Evolutionary conservation across 2,329 filamentous ascomycete genomes (phyloP), one percentile per base, ranked within the genome.

Genomic region (Colletotrichum agaves): DNA sequence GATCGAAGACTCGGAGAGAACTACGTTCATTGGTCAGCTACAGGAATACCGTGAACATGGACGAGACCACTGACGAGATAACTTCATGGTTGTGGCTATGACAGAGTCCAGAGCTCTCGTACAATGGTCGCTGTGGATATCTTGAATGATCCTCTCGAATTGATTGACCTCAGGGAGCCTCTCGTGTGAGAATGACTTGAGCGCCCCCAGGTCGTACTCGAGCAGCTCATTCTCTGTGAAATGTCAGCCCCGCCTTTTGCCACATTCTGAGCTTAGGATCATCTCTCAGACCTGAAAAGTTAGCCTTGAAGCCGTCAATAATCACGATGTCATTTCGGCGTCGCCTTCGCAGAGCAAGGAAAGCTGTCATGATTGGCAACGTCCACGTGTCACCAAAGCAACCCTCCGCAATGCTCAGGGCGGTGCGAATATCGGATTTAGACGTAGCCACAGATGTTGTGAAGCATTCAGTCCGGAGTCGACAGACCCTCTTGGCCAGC

Each of bases 301-400:
- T 61, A 3, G 44, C 58, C n/a, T 52, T 43, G 46, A 61, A 61
- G 23, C 46, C 58, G 3, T 41, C 31, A 1, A 21, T 21, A 4
- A 61, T 52, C 6, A 52, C 44, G 21, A 5, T n/a, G n/a, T 61
- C 46, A 13, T 61, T 44, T 1, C 46, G 46, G 6, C 10, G 21
- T 15, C 58, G 19, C 8, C 46, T 44, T 0, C 47, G 46, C 1
- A 61, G 37, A 4, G 58, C 50, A 2, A 61, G 58, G 2, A 61
- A n/a, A 0, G 58, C 46, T 13, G 44, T 46, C 58, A 52, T 61
- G 46, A 44, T 43, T n/a, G 58, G 46, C 11, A 61, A 35, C 2
- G 58, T n/a, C 58, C 46, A 52, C 6, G 41, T 23, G 4, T 50
- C 58, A 10, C 58, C 58, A n/a, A 61, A 61, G 3, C 58, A 61